Evolutionary conservation across 371 early-diverging fungal genomes (phyloP).

Genomic region (Sporodiniella umbellata): DNA sequence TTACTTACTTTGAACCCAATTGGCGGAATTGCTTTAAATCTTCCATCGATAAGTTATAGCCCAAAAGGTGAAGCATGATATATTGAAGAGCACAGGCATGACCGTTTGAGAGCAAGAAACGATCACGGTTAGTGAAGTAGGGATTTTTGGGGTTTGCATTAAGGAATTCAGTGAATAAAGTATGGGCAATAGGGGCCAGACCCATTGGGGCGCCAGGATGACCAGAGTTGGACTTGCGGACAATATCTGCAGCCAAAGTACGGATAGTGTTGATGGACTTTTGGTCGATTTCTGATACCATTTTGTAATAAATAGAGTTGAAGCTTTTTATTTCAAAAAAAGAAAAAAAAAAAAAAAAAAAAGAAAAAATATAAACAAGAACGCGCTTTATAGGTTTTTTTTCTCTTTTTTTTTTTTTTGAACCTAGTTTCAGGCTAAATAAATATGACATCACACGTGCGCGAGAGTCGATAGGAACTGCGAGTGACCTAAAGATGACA

Average conservation of each 20-base stretch:
- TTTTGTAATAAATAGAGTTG: neutral
- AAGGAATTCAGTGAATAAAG: constrained; percentile 82
- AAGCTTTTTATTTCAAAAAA: neutral
- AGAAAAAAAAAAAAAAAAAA: neutral
- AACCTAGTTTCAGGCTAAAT: neutral
- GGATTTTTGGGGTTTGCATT: constrained; percentile 84
- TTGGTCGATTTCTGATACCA: constrained; percentile 18
- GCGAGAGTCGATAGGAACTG: no score
- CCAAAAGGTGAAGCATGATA: constrained; percentile 85
- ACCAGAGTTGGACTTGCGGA: constrained; percentile 91
- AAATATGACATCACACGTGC: constrained; percentile 1
- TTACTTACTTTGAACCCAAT: constrained; percentile 49
- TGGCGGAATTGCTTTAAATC: constrained; percentile 97
- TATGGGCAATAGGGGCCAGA: constrained; percentile 91
- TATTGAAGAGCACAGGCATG: constrained; percentile 98
- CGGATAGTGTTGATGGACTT: constrained; percentile 88
- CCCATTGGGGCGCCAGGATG: constrained; percentile 99
- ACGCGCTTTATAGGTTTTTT: neutral
- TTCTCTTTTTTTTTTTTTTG: constrained; percentile 1
- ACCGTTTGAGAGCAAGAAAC: constrained; percentile 99
- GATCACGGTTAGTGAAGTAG: constrained; percentile 91
- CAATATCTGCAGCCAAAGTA: constrained; percentile 89
- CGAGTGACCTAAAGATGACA: no score
- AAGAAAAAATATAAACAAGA: neutral
- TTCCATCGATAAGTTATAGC: constrained; percentile 86